Evolutionary conservation across 352 stramenopile species (phyloP).

Genomic region (Pythium periplocum): DNA sequence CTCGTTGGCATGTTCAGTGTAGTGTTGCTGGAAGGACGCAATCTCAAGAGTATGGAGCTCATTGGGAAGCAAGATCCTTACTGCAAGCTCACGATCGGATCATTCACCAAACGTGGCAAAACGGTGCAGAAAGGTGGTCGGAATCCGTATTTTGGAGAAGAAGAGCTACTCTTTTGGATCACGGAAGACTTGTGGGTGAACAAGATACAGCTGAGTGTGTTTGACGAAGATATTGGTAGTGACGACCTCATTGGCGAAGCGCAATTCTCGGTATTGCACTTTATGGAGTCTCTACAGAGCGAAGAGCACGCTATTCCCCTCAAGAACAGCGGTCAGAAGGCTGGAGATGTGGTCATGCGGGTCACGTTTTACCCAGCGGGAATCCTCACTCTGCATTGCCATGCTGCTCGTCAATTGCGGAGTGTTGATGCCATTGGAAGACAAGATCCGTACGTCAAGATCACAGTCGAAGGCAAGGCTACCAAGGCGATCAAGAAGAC

Average conservation of each 20-base stretch:
- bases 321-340: constrained; percentile 53
- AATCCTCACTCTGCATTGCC: constrained; percentile 47
- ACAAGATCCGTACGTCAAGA: constrained; percentile 77
- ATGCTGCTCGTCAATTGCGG: constrained; percentile 55
- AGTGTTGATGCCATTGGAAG: constrained; percentile 69
- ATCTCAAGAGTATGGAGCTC: constrained; percentile 89
- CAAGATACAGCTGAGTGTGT: constrained; percentile 68
- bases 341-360: constrained; percentile 69
- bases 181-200: constrained; percentile 87
- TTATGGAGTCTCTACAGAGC: constrained; percentile 45
- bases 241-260: constrained; percentile 87
- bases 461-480: constrained; percentile 68
- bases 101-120: constrained; percentile 68
- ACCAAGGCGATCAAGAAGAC: constrained; percentile 78
- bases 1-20: constrained; percentile 81
- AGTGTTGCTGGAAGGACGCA: constrained; percentile 82
- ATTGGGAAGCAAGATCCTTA: constrained; percentile 90
- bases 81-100: constrained; percentile 74
- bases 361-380: constrained; percentile 85
- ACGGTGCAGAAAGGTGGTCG: constrained; percentile 73
- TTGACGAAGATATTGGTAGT: constrained; percentile 86
- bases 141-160: constrained; percentile 89
- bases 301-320: constrained; percentile 60
- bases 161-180: constrained; percentile 90
- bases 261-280: constrained; percentile 64